Evolutionary conservation across 306 rosid genomes (phyloP).

Genomic region (Ammopiptanthus mongolicus): DNA sequence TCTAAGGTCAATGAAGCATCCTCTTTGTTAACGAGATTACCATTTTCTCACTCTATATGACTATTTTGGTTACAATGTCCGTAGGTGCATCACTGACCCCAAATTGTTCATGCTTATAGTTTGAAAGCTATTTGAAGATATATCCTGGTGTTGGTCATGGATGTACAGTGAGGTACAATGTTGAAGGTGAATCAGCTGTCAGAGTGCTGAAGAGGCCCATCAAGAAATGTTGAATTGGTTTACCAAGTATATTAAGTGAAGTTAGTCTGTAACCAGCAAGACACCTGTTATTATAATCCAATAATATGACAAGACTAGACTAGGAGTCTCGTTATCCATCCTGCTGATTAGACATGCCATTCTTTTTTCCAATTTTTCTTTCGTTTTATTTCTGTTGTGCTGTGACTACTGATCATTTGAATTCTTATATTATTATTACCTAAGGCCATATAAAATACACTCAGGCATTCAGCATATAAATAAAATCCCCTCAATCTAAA

Average conservation of each 20-base stretch:
- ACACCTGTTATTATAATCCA: not conserved
- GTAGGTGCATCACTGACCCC: not conserved
- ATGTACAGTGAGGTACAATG: slow-evolving; percentile 45
- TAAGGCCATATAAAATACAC: not conserved
- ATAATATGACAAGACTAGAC: too few species aligned
- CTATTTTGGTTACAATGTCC: not conserved
- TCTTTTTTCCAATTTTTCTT: too few species aligned
- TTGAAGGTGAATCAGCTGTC: slow-evolving; percentile 34
- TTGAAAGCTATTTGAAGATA: slow-evolving; percentile 40
- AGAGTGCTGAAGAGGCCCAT: slow-evolving; percentile 51
- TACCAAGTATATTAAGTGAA: slow-evolving; percentile 27
- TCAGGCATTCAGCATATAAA: not conserved
- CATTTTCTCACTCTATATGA: not conserved
- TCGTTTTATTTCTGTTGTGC: not conserved
- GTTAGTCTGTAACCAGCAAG: not conserved
- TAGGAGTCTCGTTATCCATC: not conserved
- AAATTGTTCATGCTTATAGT: slow-evolving; percentile 14
- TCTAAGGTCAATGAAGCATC: not conserved
- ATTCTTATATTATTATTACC: not conserved
- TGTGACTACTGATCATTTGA: not conserved
- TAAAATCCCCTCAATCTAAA: too few species aligned
- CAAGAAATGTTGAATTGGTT: slow-evolving; percentile 44
- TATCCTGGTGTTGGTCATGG: slow-evolving; percentile 50
- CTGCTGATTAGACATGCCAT: not conserved
- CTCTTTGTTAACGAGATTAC: not conserved